Evolutionary conservation across 768 basidiomycete species (phyloP).

Genomic region (Serendipita sp.): DNA sequence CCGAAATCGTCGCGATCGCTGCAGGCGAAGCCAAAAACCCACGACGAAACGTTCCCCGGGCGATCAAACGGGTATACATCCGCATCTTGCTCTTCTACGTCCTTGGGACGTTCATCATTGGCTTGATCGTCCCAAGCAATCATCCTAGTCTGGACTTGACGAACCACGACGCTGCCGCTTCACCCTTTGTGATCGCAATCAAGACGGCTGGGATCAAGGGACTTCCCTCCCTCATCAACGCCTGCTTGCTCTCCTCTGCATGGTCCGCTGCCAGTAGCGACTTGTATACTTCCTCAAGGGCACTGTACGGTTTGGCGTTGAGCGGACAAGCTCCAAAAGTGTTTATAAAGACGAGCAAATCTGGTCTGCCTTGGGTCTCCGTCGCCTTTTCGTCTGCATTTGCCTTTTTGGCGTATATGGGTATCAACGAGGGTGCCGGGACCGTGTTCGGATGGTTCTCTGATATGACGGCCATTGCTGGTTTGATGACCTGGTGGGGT

Average conservation of each 20-base stretch:
- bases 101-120: conserved; percentile 54
- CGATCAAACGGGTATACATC: conserved; percentile 51
- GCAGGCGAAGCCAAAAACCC: conserved; percentile 89
- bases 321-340: conserved; percentile 69
- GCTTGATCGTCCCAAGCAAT: conserved; percentile 65
- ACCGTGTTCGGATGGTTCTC: conserved; percentile 48
- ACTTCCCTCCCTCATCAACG: conserved; percentile 73
- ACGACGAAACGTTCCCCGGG: conserved; percentile 44
- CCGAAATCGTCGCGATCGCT: conserved; percentile 76
- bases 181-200: conserved; percentile 88
- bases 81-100: conserved; percentile 63
- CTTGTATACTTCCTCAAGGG: conserved; percentile 75
- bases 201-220: conserved; percentile 68
- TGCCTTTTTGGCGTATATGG: conserved; percentile 68
- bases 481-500: conserved; percentile 65
- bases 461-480: conserved; percentile 18
- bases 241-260: conserved; percentile 69
- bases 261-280: conserved; percentile 88
- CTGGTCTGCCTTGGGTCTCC: conserved; percentile 62
- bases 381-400: conserved; percentile 55
- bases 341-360: conserved; percentile 49
- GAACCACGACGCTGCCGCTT: conserved; percentile 48
- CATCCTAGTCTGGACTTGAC: conserved; percentile 34
- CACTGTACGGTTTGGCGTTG: conserved; percentile 62
- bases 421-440: conserved; percentile 43